These are phyloP conservation scores for Diaporthe citriasiana DNA, from an alignment of 2,329 filamentous ascomycete species.

Conservation along the genomic window DNA sequence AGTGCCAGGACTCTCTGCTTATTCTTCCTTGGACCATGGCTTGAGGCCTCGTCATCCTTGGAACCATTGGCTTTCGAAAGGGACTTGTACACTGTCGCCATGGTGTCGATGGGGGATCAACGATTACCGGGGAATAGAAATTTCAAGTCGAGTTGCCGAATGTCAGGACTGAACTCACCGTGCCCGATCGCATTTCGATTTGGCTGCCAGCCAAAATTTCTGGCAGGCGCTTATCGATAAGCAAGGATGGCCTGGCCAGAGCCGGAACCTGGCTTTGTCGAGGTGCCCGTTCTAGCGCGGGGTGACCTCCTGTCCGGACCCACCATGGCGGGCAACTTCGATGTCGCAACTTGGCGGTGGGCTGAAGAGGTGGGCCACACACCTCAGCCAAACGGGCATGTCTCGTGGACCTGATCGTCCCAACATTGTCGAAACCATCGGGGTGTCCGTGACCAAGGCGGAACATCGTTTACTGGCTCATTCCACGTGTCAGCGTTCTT, in stretches of 20 bases:
- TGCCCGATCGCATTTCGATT: conserved; percentile 10
- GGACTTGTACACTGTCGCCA: conserved; percentile 83
- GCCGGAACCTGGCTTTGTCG: background rate
- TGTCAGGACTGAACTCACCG: background rate
- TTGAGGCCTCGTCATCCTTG: conserved; percentile 61
- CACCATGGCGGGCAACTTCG: conserved; percentile 31
- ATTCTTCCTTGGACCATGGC: conserved; percentile 70
- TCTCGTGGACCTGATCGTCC: conserved; percentile 35
- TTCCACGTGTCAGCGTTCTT: conserved; percentile 21
- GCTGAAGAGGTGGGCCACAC: conserved; percentile 30
- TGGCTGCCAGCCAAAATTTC: conserved; percentile 36
- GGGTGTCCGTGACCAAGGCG: conserved; percentile 37
- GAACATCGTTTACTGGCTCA: conserved; percentile 12
- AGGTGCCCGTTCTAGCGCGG: conserved; percentile 34
- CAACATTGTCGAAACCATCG: conserved; percentile 33
- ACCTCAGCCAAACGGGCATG: conserved; percentile 35
- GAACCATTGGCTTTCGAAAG: conserved; percentile 70
- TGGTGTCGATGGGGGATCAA: conserved; percentile 52
- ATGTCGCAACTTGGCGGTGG: conserved; percentile 30
- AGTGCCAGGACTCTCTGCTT: conserved; percentile 88
- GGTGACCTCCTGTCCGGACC: conserved; percentile 22
- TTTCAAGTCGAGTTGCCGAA: conserved; percentile 5
- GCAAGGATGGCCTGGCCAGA: conserved; percentile 30
- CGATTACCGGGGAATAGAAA: background rate
- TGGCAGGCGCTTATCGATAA: conserved; percentile 37